A percentile compares a stretch with the other conserved stretches of the same genome.
These are phyloP conservation scores for Kwoniella newhampshirensis DNA, from an alignment of 768 basidiomycete species.

Conservation along the genomic window DNA sequence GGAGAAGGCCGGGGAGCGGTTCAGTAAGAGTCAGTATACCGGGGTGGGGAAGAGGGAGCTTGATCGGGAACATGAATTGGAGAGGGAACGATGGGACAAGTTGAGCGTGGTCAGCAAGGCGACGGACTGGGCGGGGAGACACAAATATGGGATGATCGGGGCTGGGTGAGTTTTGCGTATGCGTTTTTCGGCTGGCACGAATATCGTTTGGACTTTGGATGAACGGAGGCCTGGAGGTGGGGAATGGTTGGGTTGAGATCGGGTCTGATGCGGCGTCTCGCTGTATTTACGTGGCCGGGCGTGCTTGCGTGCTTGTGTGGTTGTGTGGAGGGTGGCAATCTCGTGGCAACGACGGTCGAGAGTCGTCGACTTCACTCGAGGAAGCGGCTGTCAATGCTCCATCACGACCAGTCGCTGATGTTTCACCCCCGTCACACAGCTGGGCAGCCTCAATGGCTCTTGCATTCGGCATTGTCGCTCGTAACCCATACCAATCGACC, in stretches of 20 bases:
- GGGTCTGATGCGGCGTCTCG: too few relatives aligned
- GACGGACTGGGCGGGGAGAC: conserved; percentile 43
- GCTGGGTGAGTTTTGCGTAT: conserved; percentile 37
- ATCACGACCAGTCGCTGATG: background rate
- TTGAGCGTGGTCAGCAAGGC: conserved; percentile 35
- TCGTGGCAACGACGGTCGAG: too few relatives aligned
- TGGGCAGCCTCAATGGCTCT: conserved; percentile 49
- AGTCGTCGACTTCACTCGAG: too few relatives aligned
- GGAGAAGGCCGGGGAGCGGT: conserved; percentile 50
- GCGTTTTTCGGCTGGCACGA: background rate
- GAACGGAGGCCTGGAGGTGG: background rate
- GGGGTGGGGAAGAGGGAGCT: conserved; percentile 45
- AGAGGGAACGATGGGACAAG: conserved; percentile 36
- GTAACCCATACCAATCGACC: conserved; percentile 43
- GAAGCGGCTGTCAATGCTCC: too few relatives aligned
- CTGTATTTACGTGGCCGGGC: too few relatives aligned
- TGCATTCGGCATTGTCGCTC: conserved; percentile 42
- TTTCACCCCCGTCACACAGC: conserved; percentile 11
- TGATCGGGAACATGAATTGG: conserved; percentile 27
- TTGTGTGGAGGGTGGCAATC: too few relatives aligned
- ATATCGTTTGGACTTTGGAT: background rate
- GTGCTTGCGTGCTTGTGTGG: too few relatives aligned
- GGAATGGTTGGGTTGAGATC: too few relatives aligned
- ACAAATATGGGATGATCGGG: conserved; percentile 48
- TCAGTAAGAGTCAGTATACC: conserved; percentile 38